Percentiles rank a stretch among this genome's conserved stretches.
phyloP scores from a whole-genome alignment of 2,329 filamentous ascomycete species.

The Neonectria sp. region DNA sequence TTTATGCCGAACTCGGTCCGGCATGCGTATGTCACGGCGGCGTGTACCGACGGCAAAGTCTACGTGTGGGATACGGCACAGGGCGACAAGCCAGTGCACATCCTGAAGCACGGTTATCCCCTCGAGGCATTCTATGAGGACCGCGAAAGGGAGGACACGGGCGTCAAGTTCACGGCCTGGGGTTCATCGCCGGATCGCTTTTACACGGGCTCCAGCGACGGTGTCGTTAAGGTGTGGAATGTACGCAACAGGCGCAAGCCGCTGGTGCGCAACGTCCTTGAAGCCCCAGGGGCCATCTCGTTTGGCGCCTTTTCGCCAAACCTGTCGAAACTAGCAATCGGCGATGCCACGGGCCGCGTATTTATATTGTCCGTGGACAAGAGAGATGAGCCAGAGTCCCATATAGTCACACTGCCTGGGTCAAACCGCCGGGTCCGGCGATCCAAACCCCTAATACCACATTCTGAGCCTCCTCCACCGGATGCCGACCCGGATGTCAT shows the following conservation, averaged over 20 bases:
- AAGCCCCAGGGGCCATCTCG: slow-evolving; percentile 70
- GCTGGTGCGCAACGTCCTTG: slow-evolving; percentile 68
- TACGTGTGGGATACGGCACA: slow-evolving; percentile 75
- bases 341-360: slow-evolving; percentile 73
- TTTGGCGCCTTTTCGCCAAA: slow-evolving; percentile 73
- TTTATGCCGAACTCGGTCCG: slow-evolving; percentile 68
- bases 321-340: slow-evolving; percentile 68
- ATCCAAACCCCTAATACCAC: slow-evolving; percentile 65
- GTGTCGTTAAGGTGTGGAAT: slow-evolving; percentile 75
- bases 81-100: slow-evolving; percentile 70
- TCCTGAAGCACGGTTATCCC: slow-evolving; percentile 66
- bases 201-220: slow-evolving; percentile 76
- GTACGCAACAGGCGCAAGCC: slow-evolving; percentile 61
- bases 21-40: slow-evolving; percentile 71
- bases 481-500: slow-evolving; percentile 37
- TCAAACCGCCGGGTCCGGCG: slow-evolving; percentile 56
- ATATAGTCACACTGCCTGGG: slow-evolving; percentile 56
- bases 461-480: slow-evolving; percentile 64
- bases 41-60: slow-evolving; percentile 73
- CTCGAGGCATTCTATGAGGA: slow-evolving; percentile 59
- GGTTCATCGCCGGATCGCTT: slow-evolving; percentile 69
- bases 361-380: slow-evolving; percentile 68
- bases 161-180: slow-evolving; percentile 76
- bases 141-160: slow-evolving; percentile 70
- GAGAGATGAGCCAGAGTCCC: slow-evolving; percentile 54